These are phyloP conservation scores for Raffaelea arxii DNA, from an alignment of 2,329 filamentous ascomycete genomes.

Conservation along the genomic window DNA sequence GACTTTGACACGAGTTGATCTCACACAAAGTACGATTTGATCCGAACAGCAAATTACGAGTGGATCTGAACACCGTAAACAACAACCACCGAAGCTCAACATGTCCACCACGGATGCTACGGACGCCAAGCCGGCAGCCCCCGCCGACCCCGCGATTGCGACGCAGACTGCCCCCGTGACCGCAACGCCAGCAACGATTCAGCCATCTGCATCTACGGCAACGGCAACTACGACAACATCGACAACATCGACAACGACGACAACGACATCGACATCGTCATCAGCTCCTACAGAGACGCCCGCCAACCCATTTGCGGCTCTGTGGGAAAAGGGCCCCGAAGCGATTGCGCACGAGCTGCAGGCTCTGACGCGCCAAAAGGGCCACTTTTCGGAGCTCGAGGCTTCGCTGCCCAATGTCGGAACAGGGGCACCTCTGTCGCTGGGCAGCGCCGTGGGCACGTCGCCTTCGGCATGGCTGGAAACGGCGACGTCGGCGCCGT, in stretches of 20 bases:
- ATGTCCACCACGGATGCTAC: background rate
- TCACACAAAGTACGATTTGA: too few species aligned
- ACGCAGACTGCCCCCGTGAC: background rate
- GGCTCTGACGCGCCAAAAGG: constrained; percentile 35
- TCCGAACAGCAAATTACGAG: too few species aligned
- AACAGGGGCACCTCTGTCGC: background rate
- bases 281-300: background rate
- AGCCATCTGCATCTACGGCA: background rate
- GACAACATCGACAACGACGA: background rate
- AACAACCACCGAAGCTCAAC: too few species aligned
- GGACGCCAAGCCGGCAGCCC: background rate
- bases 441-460: background rate
- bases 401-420: constrained; percentile 29
- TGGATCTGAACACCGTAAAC: too few species aligned
- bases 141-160: background rate
- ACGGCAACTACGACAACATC: background rate
- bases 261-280: background rate
- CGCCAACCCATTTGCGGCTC: too few species aligned
- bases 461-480: background rate
- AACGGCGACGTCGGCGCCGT: background rate
- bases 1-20: too few species aligned
- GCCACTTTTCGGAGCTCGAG: constrained; percentile 41
- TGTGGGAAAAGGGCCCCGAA: constrained; percentile 1
- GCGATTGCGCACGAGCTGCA: constrained; percentile 31
- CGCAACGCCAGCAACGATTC: background rate